These are phyloP conservation scores for Schoenoplectus tabernaemontani DNA, from an alignment of 202 grass and related monocot species.

Conservation along the genomic window DNA sequence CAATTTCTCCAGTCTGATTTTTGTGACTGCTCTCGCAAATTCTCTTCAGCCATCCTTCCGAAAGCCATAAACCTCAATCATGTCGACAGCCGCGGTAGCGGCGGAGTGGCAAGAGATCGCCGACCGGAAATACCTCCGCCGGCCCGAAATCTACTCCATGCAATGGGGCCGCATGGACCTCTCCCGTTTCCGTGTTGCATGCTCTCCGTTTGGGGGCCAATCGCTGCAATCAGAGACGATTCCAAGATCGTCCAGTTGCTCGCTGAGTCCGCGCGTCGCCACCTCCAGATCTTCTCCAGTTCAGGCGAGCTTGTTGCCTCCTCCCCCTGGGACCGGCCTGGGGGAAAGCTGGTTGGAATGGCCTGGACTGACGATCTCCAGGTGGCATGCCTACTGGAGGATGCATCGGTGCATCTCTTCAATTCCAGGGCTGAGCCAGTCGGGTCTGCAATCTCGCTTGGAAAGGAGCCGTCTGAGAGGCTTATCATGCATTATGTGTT, in stretches of 20 bases:
- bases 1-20: too few relatives aligned
- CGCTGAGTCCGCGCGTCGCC: constrained; percentile 87
- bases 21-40: too few relatives aligned
- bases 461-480: constrained; percentile 34
- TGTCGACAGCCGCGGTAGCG: constrained; percentile 81
- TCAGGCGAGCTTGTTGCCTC: constrained; percentile 60
- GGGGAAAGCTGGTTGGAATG: constrained; percentile 66
- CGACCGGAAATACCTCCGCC: constrained; percentile 77
- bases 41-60: constrained; percentile 2
- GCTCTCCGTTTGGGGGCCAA: constrained; percentile 67
- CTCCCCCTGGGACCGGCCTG: constrained; percentile 60
- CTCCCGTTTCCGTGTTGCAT: constrained; percentile 64
- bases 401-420: constrained; percentile 78
- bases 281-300: constrained; percentile 79
- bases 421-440: constrained; percentile 49
- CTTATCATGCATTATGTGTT: constrained; percentile 52
- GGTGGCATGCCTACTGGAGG: constrained; percentile 64
- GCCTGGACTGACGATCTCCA: constrained; percentile 72
- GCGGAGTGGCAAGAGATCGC: constrained; percentile 96
- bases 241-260: constrained; percentile 96
- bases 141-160: constrained; percentile 37
- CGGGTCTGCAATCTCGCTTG: constrained; percentile 23
- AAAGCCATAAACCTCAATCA: not conserved
- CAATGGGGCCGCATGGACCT: constrained; percentile 73
- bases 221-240: constrained; percentile 89